phyloP scores from a whole-genome alignment of 768 basidiomycete genomes.

The Agaricus subrufescens region DNA sequence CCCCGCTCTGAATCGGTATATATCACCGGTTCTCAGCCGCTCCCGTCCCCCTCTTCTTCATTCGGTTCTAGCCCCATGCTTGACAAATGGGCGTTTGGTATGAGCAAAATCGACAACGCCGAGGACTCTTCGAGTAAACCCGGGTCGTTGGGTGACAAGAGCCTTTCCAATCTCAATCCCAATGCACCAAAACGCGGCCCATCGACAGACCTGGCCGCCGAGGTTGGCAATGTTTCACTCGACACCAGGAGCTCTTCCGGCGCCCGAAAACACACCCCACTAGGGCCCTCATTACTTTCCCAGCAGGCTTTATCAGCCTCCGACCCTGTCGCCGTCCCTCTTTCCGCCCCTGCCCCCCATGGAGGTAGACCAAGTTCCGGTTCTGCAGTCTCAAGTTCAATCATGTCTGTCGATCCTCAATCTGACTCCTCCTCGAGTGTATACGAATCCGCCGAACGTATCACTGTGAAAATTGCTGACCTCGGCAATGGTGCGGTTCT shows the following conservation, averaged over 20 bases:
- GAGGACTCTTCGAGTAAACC: slow-evolving; percentile 21
- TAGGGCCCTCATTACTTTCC: slow-evolving; percentile 69
- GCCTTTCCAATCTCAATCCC: neutral
- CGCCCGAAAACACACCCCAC: slow-evolving; percentile 16
- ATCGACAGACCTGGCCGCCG: slow-evolving; percentile 30
- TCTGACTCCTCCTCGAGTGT: slow-evolving; percentile 22
- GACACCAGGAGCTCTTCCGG: slow-evolving; percentile 27
- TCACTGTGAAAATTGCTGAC: slow-evolving; percentile 99
- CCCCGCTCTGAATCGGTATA: slow-evolving; percentile 72
- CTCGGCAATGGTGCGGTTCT: slow-evolving; percentile 77
- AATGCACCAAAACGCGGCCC: slow-evolving; percentile 16
- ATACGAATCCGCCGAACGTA: slow-evolving; percentile 35
- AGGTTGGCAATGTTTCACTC: slow-evolving; percentile 35
- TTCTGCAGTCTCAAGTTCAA: slow-evolving; percentile 19
- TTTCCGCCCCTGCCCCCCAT: neutral
- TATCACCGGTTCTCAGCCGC: slow-evolving; percentile 91
- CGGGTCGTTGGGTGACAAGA: slow-evolving; percentile 6
- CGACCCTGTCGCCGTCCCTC: slow-evolving; percentile 22
- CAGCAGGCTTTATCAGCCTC: slow-evolving; percentile 53
- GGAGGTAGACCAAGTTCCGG: slow-evolving; percentile 12
- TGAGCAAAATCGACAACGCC: slow-evolving; percentile 79
- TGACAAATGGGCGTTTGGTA: slow-evolving; percentile 88
- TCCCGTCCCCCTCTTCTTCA: slow-evolving; percentile 81
- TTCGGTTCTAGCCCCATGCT: slow-evolving; percentile 64
- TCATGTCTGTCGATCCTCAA: slow-evolving; percentile 30